Evolutionary conservation across 2,329 filamentous ascomycete species (phyloP).

Genomic region (Trichoderma guizhouense): DNA sequence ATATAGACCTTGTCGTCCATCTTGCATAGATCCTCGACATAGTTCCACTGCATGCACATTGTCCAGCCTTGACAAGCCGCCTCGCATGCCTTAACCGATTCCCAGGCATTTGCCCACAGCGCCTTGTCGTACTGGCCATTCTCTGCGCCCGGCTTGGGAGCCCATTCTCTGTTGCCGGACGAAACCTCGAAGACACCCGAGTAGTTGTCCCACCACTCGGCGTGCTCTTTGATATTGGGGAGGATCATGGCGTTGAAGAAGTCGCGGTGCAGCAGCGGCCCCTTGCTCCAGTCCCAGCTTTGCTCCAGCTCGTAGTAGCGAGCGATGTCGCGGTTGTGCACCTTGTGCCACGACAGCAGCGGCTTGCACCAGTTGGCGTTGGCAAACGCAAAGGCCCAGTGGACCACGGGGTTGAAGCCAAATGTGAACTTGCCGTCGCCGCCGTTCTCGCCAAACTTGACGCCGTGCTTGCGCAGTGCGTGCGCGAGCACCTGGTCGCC

Average conservation of each 20-base stretch:
- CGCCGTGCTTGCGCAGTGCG: slow-evolving; percentile 23
- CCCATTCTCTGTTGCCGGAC: slow-evolving; percentile 22
- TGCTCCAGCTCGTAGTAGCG: slow-evolving; percentile 25
- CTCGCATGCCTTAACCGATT: slow-evolving; percentile 24
- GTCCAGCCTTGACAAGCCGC: slow-evolving; percentile 24
- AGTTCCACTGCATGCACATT: slow-evolving; percentile 24
- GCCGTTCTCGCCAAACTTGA: slow-evolving; percentile 26
- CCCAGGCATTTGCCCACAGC: slow-evolving; percentile 24
- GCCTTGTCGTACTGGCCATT: slow-evolving; percentile 17
- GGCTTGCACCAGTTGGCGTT: slow-evolving; percentile 26
- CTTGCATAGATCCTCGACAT: slow-evolving; percentile 26
- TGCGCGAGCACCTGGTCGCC: slow-evolving; percentile 26
- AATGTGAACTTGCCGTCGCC: slow-evolving; percentile 27
- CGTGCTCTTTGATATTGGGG: slow-evolving; percentile 19
- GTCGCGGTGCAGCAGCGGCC: slow-evolving; percentile 24
- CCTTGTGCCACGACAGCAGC: slow-evolving; percentile 27
- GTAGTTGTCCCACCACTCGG: slow-evolving; percentile 28
- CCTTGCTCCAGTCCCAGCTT: slow-evolving; percentile 24
- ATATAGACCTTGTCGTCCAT: slow-evolving; percentile 26
- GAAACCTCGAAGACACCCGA: slow-evolving; percentile 23
- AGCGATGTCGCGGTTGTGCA: slow-evolving; percentile 26
- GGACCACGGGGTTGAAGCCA: slow-evolving; percentile 27
- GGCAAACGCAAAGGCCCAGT: slow-evolving; percentile 26
- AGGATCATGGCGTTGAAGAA: slow-evolving; percentile 25
- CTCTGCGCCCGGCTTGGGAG: slow-evolving; percentile 18